Evolutionary conservation across 805 yeast species (phyloP).

Genomic region (Kodamaea kaohsiungensis): DNA sequence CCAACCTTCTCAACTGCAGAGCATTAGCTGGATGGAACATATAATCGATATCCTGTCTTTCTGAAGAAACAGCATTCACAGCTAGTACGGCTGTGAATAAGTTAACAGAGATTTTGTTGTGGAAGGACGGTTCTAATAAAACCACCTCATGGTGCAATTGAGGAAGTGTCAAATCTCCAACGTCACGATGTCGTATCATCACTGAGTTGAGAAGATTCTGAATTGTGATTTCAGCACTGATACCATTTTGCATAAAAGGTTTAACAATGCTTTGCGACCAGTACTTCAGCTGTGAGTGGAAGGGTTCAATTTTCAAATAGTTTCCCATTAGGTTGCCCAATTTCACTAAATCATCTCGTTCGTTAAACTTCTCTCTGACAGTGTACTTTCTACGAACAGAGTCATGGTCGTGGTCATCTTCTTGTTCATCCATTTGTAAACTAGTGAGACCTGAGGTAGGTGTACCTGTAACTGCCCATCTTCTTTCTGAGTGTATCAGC

Average conservation of each 20-base stretch:
- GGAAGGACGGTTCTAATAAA: constrained; percentile 60
- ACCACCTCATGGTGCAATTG: constrained; percentile 59
- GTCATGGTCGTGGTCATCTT: constrained; percentile 1
- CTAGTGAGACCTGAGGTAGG: constrained; percentile 72
- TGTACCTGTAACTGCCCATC: constrained; percentile 77
- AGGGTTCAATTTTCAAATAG: constrained; percentile 61
- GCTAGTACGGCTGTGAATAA: constrained; percentile 68
- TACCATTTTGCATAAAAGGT: constrained; percentile 45
- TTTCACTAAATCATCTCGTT: constrained; percentile 52
- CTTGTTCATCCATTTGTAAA: constrained; percentile 43
- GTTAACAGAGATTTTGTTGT: constrained; percentile 61
- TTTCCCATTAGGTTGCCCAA: constrained; percentile 54
- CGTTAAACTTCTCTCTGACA: constrained; percentile 51
- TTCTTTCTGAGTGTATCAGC: constrained; percentile 54
- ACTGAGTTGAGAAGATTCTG: constrained; percentile 45
- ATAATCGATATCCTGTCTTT: constrained; percentile 63
- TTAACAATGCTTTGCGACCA: constrained; percentile 50
- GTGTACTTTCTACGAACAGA: constrained; percentile 29
- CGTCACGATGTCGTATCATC: constrained; percentile 57
- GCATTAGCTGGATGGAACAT: constrained; percentile 68
- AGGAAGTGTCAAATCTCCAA: constrained; percentile 52
- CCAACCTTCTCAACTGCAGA: constrained; percentile 52
- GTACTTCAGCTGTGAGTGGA: constrained; percentile 44
- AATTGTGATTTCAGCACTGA: constrained; percentile 45
- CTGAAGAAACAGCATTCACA: constrained; percentile 73